Evolutionary conservation across 2,329 filamentous ascomycete genomes (phyloP).

Genomic region (Botrytis elliptica): DNA sequence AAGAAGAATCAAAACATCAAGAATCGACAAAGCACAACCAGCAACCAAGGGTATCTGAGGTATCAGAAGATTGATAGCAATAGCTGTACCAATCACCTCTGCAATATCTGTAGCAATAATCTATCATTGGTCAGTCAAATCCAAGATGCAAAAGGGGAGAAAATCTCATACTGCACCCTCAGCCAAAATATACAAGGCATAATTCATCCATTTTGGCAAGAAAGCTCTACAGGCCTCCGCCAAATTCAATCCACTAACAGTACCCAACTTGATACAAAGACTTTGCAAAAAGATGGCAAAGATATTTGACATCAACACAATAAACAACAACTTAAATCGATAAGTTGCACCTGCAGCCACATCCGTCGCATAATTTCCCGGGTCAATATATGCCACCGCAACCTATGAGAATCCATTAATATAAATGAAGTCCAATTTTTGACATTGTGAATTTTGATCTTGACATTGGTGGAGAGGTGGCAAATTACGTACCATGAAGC

Average conservation of each 20-base stretch:
- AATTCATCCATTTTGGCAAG: slow-evolving; percentile 54
- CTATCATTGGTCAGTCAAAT: slow-evolving; percentile 27
- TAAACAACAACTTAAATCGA: slow-evolving; percentile 53
- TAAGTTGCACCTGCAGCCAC: slow-evolving; percentile 55
- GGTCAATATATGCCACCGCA: slow-evolving; percentile 44
- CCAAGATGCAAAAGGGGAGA: background rate
- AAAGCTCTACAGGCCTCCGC: slow-evolving; percentile 50
- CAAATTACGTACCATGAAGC: slow-evolving; percentile 38
- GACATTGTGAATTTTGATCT: background rate
- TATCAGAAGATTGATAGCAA: slow-evolving; percentile 65
- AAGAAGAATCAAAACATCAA: slow-evolving; percentile 66
- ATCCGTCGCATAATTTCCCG: slow-evolving; percentile 57
- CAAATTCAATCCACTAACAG: slow-evolving; percentile 54
- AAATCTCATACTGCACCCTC: slow-evolving; percentile 45
- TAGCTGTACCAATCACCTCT: slow-evolving; percentile 65
- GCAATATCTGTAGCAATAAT: slow-evolving; percentile 61
- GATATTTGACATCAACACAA: slow-evolving; percentile 56
- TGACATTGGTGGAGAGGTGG: background rate
- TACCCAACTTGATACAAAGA: slow-evolving; percentile 55
- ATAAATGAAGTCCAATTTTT: background rate
- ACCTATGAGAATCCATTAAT: slow-evolving; percentile 30
- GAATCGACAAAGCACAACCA: slow-evolving; percentile 66
- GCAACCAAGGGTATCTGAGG: slow-evolving; percentile 64
- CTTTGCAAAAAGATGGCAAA: slow-evolving; percentile 59
- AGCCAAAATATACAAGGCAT: slow-evolving; percentile 52